phyloP scores from a whole-genome alignment of 192 early-diverging fungal genomes.

The Umbelopsis vinacea region DNA sequence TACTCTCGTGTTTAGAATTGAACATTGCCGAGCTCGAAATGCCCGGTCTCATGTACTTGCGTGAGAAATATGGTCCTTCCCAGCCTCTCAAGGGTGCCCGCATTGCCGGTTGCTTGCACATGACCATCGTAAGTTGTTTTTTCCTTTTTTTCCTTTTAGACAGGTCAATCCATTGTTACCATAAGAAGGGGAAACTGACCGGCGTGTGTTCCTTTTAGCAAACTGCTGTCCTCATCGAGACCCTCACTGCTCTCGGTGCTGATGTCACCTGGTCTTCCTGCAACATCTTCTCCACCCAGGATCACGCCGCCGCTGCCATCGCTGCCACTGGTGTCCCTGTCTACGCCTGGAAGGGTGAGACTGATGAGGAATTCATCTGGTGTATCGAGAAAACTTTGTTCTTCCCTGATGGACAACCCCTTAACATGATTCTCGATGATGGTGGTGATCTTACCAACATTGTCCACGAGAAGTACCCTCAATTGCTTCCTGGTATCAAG shows the following conservation, averaged over 20 bases:
- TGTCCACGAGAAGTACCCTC: constrained; percentile 96
- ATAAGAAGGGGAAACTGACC: not conserved
- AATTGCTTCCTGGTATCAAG: constrained; percentile 82
- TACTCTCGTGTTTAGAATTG: constrained; percentile 40
- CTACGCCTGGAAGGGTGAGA: constrained; percentile 99
- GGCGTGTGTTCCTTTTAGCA: constrained; percentile 44
- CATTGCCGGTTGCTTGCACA: constrained; percentile 98
- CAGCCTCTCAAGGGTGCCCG: constrained; percentile 95
- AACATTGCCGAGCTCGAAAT: constrained; percentile 93
- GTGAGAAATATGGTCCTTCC: constrained; percentile 87
- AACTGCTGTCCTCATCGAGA: constrained; percentile 98
- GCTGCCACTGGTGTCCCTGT: constrained; percentile 95
- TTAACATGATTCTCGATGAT: constrained; percentile 99
- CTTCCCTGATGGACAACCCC: constrained; percentile 92
- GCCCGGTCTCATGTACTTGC: constrained; percentile 96
- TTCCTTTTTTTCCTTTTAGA: no score
- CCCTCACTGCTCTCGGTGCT: constrained; percentile 92
- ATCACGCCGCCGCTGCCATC: constrained; percentile 98
- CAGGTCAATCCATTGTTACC: not conserved
- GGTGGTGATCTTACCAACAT: constrained; percentile 96
- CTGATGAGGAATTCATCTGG: constrained; percentile 99
- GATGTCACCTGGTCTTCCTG: constrained; percentile 80
- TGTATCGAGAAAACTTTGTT: constrained; percentile 96
- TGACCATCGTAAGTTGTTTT: constrained; percentile 78
- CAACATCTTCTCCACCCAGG: constrained; percentile 95